Conservation (phyloP, 768 basidiomycete genomes). For the Cystobasidium onofrii region DNA sequence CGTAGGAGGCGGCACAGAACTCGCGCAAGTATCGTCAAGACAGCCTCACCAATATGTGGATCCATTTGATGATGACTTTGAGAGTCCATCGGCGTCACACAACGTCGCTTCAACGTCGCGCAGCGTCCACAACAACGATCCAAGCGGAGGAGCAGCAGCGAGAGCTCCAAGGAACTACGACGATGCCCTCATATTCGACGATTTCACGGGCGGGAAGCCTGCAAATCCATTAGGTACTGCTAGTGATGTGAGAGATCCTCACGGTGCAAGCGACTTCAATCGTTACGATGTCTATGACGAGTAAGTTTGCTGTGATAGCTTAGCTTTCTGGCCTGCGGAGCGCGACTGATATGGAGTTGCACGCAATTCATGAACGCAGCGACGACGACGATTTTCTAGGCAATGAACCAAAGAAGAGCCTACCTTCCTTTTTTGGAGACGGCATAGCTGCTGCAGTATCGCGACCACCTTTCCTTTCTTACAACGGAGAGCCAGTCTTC, state of each 20-base stretch:
- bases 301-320: neutral
- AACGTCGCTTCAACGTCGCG: neutral
- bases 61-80: slow-evolving; percentile 14
- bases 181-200: slow-evolving; percentile 22
- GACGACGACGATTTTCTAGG: slow-evolving; percentile 26
- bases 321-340: neutral
- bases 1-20: neutral
- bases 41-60: slow-evolving; percentile 25
- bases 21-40: neutral
- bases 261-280: slow-evolving; percentile 7
- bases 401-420: neutral
- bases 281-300: slow-evolving; percentile 31
- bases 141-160: neutral
- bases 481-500: slow-evolving; percentile 13
- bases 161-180: slow-evolving; percentile 7
- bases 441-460: neutral
- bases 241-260: neutral
- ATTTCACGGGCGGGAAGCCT: slow-evolving; percentile 24
- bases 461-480: neutral
- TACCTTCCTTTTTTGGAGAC: slow-evolving; percentile 9
- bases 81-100: neutral
- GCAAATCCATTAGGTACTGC: slow-evolving; percentile 28
- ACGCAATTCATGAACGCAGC: neutral
- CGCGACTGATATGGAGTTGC: neutral
- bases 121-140: neutral